These are phyloP conservation scores for Purshia tridentata DNA, from an alignment of 306 rosid species.

Conservation along the genomic window DNA sequence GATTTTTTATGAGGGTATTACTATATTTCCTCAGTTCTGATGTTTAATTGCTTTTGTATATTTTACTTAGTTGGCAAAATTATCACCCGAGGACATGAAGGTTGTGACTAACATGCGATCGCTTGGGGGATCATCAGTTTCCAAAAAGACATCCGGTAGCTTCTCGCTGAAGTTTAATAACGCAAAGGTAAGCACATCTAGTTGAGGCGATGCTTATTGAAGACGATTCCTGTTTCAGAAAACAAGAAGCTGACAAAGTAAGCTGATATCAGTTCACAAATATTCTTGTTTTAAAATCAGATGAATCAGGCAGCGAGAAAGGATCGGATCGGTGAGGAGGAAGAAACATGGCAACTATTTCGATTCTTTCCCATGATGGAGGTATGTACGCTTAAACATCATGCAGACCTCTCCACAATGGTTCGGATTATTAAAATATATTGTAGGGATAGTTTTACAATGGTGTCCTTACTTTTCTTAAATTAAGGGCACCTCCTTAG, in stretches of 20 bases:
- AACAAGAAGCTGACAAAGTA: background rate
- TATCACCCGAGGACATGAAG: slow-evolving; percentile 83
- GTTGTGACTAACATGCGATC: slow-evolving; percentile 71
- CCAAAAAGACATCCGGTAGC: slow-evolving; percentile 41
- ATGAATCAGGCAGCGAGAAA: slow-evolving; percentile 71
- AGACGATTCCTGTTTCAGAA: background rate
- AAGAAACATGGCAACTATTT: slow-evolving; percentile 89
- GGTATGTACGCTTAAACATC: slow-evolving; percentile 47
- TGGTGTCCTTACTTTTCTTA: too few relatives aligned
- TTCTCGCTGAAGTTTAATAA: slow-evolving; percentile 84
- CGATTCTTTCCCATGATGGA: slow-evolving; percentile 89
- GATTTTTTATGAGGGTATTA: too few relatives aligned
- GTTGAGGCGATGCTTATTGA: background rate
- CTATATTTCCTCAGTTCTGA: too few relatives aligned
- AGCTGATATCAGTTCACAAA: background rate
- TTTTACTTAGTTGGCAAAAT: slow-evolving; percentile 67
- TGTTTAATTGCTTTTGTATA: slow-evolving; percentile 12
- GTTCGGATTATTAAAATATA: too few relatives aligned
- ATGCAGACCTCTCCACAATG: slow-evolving; percentile 1
- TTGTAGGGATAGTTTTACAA: too few relatives aligned
- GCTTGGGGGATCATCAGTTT: slow-evolving; percentile 56
- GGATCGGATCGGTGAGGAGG: slow-evolving; percentile 73
- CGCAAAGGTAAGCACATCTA: slow-evolving; percentile 57
- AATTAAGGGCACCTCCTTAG: too few relatives aligned
- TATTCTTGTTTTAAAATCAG: slow-evolving; percentile 42